These are phyloP conservation scores for Sphenostylis stenocarpa DNA, from an alignment of 306 rosid genomes.

Conservation along the genomic window DNA sequence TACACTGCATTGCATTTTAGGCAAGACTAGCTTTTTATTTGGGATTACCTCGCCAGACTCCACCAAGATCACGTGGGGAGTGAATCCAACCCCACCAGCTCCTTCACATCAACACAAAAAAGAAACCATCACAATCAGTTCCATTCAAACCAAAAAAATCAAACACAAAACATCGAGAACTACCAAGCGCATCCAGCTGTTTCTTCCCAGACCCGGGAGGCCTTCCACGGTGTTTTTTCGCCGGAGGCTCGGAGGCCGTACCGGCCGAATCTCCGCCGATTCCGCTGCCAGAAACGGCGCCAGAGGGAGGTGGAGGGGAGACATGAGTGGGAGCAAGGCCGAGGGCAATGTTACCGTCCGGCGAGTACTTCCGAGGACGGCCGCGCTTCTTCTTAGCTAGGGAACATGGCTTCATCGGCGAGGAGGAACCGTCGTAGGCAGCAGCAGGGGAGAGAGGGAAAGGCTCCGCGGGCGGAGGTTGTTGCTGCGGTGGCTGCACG, in stretches of 20 bases:
- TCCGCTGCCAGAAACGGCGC: not conserved
- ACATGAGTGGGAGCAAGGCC: constrained; percentile 63
- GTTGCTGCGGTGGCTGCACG: constrained; percentile 32
- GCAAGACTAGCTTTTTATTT: not conserved
- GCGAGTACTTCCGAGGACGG: constrained; percentile 86
- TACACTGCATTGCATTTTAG: not conserved
- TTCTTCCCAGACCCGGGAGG: constrained; percentile 92
- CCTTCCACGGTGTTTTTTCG: constrained; percentile 77
- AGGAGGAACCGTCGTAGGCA: constrained; percentile 63
- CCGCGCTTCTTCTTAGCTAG: constrained; percentile 87
- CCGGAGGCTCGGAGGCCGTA: constrained; percentile 57
- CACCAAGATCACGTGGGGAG: constrained; percentile 83
- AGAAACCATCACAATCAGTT: constrained; percentile 21
- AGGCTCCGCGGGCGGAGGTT: constrained; percentile 43
- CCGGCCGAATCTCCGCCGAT: constrained; percentile 47
- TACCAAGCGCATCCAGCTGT: constrained; percentile 83
- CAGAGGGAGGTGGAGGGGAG: constrained; percentile 22
- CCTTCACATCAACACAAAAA: constrained; percentile 47
- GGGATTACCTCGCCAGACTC: constrained; percentile 74
- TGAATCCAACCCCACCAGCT: constrained; percentile 76
- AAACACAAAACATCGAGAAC: not conserved
- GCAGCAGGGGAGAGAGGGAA: constrained; percentile 25
- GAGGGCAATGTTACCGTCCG: constrained; percentile 88
- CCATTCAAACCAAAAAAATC: constrained; percentile 1
- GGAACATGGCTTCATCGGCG: constrained; percentile 48